phyloP scores from a whole-genome alignment of 306 rosid genomes.

The Prunus fruticosa region DNA sequence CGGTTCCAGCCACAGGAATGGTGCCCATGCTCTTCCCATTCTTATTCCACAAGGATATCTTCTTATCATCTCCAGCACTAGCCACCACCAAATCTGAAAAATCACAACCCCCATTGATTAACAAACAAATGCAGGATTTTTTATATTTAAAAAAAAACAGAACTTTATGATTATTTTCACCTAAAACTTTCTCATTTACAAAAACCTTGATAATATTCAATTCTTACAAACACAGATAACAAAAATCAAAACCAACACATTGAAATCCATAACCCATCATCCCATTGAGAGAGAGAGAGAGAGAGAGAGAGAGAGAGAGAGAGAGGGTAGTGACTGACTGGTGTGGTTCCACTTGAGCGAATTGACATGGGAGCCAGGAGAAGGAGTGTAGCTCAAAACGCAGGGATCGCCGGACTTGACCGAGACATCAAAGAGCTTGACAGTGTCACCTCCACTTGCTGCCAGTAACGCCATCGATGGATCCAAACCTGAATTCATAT shows the following conservation, averaged over 20 bases:
- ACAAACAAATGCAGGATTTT: background rate
- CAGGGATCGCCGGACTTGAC: conserved; percentile 87
- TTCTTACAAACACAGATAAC: background rate
- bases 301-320: background rate
- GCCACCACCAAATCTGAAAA: conserved; percentile 88
- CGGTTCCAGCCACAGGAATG: conserved; percentile 77
- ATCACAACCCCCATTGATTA: conserved; percentile 17
- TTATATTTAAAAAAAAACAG: background rate
- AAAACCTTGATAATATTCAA: background rate
- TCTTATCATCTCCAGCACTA: conserved; percentile 96
- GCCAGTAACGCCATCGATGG: conserved; percentile 76
- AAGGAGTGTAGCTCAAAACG: conserved; percentile 77
- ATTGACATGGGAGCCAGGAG: conserved; percentile 76
- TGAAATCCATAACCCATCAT: conserved; percentile 8
- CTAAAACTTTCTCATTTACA: background rate
- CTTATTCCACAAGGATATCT: conserved; percentile 85
- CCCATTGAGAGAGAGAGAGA: background rate
- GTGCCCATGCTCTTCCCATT: conserved; percentile 97
- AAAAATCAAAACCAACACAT: background rate
- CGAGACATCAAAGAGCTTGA: conserved; percentile 86
- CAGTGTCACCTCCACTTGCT: conserved; percentile 91
- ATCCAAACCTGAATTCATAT: conserved; percentile 44
- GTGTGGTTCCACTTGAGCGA: conserved; percentile 98
- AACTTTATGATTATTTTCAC: background rate
- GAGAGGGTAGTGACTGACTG: conserved; percentile 46